Base-by-base conservation (phyloP, 2,329 filamentous ascomycete genomes). In the Bipolaris gigantea region DNA sequence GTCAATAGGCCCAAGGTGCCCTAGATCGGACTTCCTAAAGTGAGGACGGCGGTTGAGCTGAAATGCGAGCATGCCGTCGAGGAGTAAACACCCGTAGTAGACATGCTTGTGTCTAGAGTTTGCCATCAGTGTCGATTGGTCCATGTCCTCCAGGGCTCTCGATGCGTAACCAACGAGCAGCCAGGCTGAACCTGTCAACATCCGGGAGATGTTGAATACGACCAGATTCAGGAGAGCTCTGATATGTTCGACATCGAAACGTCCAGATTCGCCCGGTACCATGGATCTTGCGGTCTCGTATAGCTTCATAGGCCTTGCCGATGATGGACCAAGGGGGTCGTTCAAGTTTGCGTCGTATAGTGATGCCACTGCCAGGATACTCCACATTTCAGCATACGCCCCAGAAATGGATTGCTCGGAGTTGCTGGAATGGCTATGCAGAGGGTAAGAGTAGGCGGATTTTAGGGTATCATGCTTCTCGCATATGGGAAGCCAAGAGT, bases 401-500 rank as follows among this genome's bases (percentile, higher is more conserved):
- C 74, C 73, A 21, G 69, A 70, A 2, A 65, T 59, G 18, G 60
- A 44, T 13, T 67, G 61, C 8, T 63, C 58, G 3, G 60, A 42
- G 11, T 58, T 56, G 8, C 70, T 56, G 0, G 59, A 46, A n/a
- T 77, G 60, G 21, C 82, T 53, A 69, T 78, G 52, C 62, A 79
- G 45, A 41, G 79, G 78, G 62, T 83, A 84, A 6, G 79, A 76
- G 63, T 85, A 85, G n/a, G 80, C 82, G 3, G 79, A 75, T 23
- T 81, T 81, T 27, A 87, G 75, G 4, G 89, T 76, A 38, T 82
- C 80, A 44, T 87, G 82, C 57, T 86, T 88, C 59, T 90, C 86
- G 10, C 88, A 77, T 23, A 92, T 85, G 0, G 89, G 89, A 23
- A 92, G 80, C 89, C 89, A 92, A 48, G 83, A 85, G 68, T 92